Conservation (phyloP, 1,284 basidiomycete genomes). For the Microbotryum scabiosae region DNA sequence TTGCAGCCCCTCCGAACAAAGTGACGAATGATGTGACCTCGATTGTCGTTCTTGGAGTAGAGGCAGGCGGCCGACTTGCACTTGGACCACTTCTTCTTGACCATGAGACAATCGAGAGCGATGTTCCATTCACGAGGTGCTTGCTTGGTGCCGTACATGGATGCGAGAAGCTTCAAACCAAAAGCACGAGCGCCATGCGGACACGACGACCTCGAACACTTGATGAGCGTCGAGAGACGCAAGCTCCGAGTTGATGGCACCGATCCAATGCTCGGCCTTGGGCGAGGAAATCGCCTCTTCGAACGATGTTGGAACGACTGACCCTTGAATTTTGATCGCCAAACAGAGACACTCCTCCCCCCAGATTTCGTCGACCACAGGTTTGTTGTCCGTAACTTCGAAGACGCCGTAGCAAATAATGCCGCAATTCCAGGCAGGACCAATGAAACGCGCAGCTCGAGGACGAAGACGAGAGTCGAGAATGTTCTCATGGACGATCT, state of each 20-base stretch:
- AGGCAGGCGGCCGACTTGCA: neutral
- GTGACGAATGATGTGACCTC: neutral
- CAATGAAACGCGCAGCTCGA: no score
- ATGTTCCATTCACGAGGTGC: neutral
- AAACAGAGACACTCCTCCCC: no score
- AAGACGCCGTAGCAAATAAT: no score
- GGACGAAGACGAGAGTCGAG: no score
- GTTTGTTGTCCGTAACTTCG: no score
- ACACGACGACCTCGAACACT: neutral
- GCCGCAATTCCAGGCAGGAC: no score
- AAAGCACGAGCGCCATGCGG: neutral
- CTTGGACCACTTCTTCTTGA: neutral
- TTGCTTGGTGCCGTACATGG: conserved; percentile 3
- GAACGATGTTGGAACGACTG: no score
- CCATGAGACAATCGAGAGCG: neutral
- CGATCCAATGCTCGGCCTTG: neutral
- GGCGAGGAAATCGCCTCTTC: neutral
- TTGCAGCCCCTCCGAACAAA: neutral
- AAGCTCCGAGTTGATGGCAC: neutral
- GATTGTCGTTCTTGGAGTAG: neutral
- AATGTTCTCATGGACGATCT: no score
- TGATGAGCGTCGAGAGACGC: neutral
- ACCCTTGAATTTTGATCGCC: no score
- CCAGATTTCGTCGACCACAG: no score
- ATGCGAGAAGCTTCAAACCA: neutral